Percentiles rank a stretch among this genome's conserved stretches.
Evolutionary conservation across 2,329 filamentous ascomycete genomes (phyloP).

Genomic region (Pyricularia pennisetigena): DNA sequence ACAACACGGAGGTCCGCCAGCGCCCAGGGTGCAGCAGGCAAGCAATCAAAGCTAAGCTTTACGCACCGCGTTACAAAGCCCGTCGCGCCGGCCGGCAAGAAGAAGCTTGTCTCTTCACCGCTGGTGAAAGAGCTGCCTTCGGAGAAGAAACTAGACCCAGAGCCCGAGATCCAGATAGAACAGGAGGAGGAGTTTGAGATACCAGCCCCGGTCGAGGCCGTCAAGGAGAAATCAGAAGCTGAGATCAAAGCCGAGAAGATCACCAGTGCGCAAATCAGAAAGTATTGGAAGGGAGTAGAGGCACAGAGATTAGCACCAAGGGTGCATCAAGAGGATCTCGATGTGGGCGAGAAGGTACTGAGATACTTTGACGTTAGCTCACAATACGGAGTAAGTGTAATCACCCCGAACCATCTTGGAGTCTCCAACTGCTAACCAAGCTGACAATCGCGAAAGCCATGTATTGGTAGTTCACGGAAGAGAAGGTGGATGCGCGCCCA

Average conservation of each 20-base stretch:
- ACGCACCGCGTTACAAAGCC: slow-evolving; percentile 46
- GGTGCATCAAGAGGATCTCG: slow-evolving; percentile 69
- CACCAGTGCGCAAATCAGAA: slow-evolving; percentile 56
- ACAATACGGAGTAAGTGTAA: slow-evolving; percentile 73
- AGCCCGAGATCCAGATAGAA: slow-evolving; percentile 12
- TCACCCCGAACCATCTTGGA: slow-evolving; percentile 59
- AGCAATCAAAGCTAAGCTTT: slow-evolving; percentile 49
- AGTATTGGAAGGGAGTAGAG: slow-evolving; percentile 72
- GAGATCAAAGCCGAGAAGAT: slow-evolving; percentile 55
- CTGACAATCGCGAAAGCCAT: slow-evolving; percentile 49
- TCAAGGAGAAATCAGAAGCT: slow-evolving; percentile 31
- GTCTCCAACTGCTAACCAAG: slow-evolving; percentile 33
- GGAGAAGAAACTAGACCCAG: slow-evolving; percentile 15
- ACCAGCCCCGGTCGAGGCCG: slow-evolving; percentile 14
- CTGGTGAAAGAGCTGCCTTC: slow-evolving; percentile 7
- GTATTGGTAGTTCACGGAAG: slow-evolving; percentile 70
- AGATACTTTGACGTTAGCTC: slow-evolving; percentile 87
- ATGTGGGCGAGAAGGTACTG: slow-evolving; percentile 72
- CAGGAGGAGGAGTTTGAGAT: slow-evolving; percentile 14
- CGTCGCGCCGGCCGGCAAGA: slow-evolving; percentile 32
- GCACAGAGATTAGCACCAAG: slow-evolving; percentile 53
- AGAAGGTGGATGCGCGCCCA: slow-evolving; percentile 86
- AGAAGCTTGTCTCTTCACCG: slow-evolving; percentile 19
- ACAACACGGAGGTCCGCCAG: slow-evolving; percentile 37
- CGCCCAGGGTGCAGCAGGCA: slow-evolving; percentile 25